Conservation (phyloP, 1,139 yeast genomes). For the Pichia sp. region DNA sequence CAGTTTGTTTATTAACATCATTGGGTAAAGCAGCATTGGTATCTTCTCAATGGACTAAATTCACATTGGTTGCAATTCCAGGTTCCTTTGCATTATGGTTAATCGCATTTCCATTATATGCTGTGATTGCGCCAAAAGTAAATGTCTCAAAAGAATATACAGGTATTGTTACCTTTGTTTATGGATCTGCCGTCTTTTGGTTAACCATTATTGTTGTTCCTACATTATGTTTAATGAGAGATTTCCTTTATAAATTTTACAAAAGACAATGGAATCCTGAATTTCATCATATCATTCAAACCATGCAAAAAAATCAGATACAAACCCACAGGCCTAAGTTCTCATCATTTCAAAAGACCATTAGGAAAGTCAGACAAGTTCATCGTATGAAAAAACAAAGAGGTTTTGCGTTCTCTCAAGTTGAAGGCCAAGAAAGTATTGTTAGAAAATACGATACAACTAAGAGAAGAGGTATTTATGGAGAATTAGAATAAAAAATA, state of each 20-base stretch:
- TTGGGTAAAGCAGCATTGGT: constrained; percentile 92
- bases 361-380: constrained; percentile 94
- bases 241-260: constrained; percentile 90
- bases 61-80: constrained; percentile 85
- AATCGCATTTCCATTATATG: constrained; percentile 79
- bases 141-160: constrained; percentile 79
- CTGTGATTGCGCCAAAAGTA: constrained; percentile 75
- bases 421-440: constrained; percentile 86
- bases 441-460: constrained; percentile 95
- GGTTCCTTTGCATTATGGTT: constrained; percentile 88
- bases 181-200: constrained; percentile 82
- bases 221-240: constrained; percentile 72
- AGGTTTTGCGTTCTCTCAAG: constrained; percentile 97
- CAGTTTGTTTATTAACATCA: constrained; percentile 83
- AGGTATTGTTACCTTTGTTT: constrained; percentile 73
- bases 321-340: constrained; percentile 92
- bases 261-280: constrained; percentile 89
- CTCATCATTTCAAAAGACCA: constrained; percentile 96
- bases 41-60: constrained; percentile 93
- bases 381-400: constrained; percentile 97
- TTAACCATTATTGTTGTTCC: constrained; percentile 73
- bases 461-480: constrained; percentile 49
- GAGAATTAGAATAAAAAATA: constrained; percentile 33
- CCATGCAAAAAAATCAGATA: constrained; percentile 90
- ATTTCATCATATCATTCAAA: constrained; percentile 91